These are phyloP conservation scores for Talaromyces verruculosus DNA, from an alignment of 2,329 filamentous ascomycete genomes.

Conservation along the genomic window DNA sequence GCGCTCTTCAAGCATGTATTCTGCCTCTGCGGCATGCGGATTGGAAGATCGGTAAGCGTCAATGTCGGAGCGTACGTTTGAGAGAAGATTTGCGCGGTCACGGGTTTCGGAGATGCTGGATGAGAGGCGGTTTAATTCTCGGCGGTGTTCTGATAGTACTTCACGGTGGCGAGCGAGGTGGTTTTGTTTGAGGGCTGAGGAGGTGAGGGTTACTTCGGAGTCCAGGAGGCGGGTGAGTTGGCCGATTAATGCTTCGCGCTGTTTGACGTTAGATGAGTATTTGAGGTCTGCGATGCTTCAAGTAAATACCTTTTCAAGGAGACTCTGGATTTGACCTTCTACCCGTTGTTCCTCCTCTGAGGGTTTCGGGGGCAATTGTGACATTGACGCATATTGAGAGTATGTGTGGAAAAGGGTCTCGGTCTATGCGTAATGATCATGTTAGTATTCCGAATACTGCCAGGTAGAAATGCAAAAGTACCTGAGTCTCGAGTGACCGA, in stretches of 20 bases:
- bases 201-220: slow-evolving; percentile 81
- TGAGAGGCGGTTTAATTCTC: slow-evolving; percentile 75
- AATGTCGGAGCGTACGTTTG: slow-evolving; percentile 89
- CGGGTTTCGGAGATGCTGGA: slow-evolving; percentile 73
- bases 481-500: slow-evolving; percentile 84
- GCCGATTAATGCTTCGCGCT: slow-evolving; percentile 78
- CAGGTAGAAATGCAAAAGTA: slow-evolving; percentile 40
- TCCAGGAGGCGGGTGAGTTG: slow-evolving; percentile 88
- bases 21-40: slow-evolving; percentile 79
- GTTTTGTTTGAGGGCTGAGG: slow-evolving; percentile 94
- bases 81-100: slow-evolving; percentile 84
- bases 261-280: slow-evolving; percentile 17
- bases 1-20: slow-evolving; percentile 96
- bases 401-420: slow-evolving; percentile 71
- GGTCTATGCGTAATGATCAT: slow-evolving; percentile 57
- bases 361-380: slow-evolving; percentile 77
- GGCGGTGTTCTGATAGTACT: slow-evolving; percentile 81
- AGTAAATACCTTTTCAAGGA: slow-evolving; percentile 70
- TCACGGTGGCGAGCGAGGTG: slow-evolving; percentile 90
- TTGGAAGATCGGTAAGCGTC: slow-evolving; percentile 81
- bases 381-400: slow-evolving; percentile 81
- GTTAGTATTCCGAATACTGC: neutral
- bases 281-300: neutral
- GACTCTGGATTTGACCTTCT: slow-evolving; percentile 77
- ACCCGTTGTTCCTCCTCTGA: slow-evolving; percentile 79